These are phyloP conservation scores for Termitomyces sp. DNA, from an alignment of 768 basidiomycete genomes.

Conservation along the genomic window DNA sequence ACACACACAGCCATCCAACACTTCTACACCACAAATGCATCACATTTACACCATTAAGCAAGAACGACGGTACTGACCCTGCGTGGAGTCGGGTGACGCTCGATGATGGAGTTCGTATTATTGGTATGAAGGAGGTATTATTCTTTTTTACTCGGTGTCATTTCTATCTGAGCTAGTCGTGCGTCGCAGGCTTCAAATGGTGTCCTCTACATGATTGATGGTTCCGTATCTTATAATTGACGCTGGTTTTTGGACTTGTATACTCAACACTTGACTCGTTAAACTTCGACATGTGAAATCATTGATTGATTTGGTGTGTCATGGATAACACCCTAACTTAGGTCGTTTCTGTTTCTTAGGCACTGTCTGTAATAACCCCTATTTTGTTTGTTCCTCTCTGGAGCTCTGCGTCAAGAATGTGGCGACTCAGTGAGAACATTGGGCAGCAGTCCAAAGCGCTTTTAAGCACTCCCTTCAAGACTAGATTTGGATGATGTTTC, in stretches of 20 bases:
- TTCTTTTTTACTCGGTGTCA: too few relatives aligned
- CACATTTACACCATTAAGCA: slow-evolving; percentile 37
- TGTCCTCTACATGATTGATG: slow-evolving; percentile 53
- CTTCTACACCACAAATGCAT: slow-evolving; percentile 55
- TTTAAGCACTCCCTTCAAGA: too few relatives aligned
- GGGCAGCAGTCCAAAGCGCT: too few relatives aligned
- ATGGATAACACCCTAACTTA: neutral
- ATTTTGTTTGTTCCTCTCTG: neutral
- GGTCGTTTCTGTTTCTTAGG: neutral
- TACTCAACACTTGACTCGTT: neutral
- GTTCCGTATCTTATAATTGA: slow-evolving; percentile 32
- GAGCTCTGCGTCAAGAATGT: too few relatives aligned
- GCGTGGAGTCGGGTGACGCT: slow-evolving; percentile 59
- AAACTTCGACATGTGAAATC: neutral
- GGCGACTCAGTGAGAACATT: too few relatives aligned
- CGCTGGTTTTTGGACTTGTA: too few relatives aligned
- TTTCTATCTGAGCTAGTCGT: neutral
- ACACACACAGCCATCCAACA: slow-evolving; percentile 45
- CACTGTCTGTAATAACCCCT: neutral
- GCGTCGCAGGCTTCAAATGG: slow-evolving; percentile 46
- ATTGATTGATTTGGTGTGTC: neutral
- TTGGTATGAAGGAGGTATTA: slow-evolving; percentile 56
- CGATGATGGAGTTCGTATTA: slow-evolving; percentile 49
- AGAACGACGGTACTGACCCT: slow-evolving; percentile 27
- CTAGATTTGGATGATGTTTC: too few relatives aligned